Conservation (phyloP, 2,329 filamentous ascomycete genomes). For the Hypoxylon sp. region DNA sequence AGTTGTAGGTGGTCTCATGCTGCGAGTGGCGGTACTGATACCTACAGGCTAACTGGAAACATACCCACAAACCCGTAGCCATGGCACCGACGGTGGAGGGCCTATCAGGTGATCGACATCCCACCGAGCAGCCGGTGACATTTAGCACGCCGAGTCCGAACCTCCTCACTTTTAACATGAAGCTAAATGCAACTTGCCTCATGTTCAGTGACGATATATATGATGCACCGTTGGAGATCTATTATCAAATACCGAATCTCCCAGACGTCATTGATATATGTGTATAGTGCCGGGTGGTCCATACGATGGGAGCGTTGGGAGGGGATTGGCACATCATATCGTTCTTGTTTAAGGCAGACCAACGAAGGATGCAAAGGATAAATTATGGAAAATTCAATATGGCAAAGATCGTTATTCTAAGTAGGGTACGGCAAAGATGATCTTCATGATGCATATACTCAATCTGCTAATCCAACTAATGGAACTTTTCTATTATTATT, state of each 20-base stretch:
- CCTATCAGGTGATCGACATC: conserved; percentile 31
- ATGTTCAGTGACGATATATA: conserved; percentile 17
- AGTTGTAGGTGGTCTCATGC: conserved; percentile 19
- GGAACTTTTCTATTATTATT: too few species aligned
- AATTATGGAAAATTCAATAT: too few species aligned
- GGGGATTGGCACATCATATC: too few species aligned
- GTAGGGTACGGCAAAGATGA: too few species aligned
- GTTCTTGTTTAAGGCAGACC: too few species aligned
- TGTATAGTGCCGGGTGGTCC: too few species aligned
- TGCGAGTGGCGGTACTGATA: conserved; percentile 10
- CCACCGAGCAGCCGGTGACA: conserved; percentile 13
- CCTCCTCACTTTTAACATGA: conserved; percentile 2
- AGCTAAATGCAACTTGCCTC: conserved; percentile 2
- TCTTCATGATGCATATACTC: too few species aligned
- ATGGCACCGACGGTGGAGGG: conserved; percentile 11
- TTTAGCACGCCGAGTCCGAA: conserved; percentile 14
- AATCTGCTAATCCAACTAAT: too few species aligned
- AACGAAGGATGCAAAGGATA: too few species aligned
- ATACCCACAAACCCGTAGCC: conserved; percentile 23
- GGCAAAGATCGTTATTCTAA: too few species aligned
- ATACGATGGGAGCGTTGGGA: too few species aligned
- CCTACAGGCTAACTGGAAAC: conserved; percentile 6
- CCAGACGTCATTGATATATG: neutral
- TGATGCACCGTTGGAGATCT: conserved; percentile 12
- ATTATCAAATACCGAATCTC: neutral